Evolutionary conservation across 805 yeast species (phyloP), one percentile per base, ranked within the genome.

Genomic region (Wickerhamiella alocasiicola): DNA sequence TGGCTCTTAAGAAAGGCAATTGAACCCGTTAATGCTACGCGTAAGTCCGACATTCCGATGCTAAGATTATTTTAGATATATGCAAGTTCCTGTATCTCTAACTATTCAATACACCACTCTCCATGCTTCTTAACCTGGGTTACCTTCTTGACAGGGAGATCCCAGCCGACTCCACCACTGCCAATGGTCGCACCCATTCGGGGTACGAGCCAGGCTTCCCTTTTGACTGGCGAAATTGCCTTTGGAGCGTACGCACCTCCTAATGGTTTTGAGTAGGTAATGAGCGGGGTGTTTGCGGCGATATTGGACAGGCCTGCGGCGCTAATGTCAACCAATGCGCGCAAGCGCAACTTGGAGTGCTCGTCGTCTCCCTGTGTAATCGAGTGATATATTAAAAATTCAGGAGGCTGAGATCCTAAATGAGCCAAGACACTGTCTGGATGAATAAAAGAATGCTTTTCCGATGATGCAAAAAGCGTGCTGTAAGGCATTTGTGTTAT

Each of bases 191-290:
- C 87, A 3, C 96, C 96, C 55, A 81, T 75, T 42, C 95, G 64
- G 1, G 97, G 96, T 38, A 84, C 77, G 12, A 87, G 95, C 62
- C 83, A 87, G 50, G 93, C 82, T 53, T 80, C 87, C 49, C 95
- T 66, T 52, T 78, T 79, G 2, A 76, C 72, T 0, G 81, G 63
- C 3, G 74, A 64, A 12, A 81, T 52, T 47, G 70, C 65, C 53
- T 78, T 78, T 2, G 94, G 93, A 1, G 84, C 93, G 53, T 83
- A 74, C 2, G 95, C 95, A 42, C 82, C 81, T 0, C 94, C 94
- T 39, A 88, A 61, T 0, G 97, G 97, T 54, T 87, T 88, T 20
- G 96, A 84, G 59, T 80, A 87, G 0, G 88, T 74, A 31, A 88
- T 54, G 35, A 88, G 63, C 0, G 81, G 75, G 13, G 93, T 76